These are phyloP conservation scores for Syzygium oleosum DNA, from an alignment of 345 rosid species.

Conservation along the genomic window DNA sequence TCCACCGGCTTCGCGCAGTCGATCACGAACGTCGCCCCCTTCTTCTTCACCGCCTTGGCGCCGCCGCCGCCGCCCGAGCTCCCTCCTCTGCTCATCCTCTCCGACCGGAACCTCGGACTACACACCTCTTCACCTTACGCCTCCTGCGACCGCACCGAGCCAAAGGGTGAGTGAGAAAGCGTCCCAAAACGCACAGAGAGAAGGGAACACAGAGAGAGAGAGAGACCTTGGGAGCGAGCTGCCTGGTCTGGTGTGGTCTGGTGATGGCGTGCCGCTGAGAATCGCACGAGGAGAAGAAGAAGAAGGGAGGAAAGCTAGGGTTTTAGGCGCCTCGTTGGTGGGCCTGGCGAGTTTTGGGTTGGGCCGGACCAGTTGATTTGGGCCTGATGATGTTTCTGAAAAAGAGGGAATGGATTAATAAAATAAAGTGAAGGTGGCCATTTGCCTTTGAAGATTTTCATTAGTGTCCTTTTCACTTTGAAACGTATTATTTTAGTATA, in stretches of 20 bases:
- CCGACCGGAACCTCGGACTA: not conserved
- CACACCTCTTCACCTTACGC: not conserved
- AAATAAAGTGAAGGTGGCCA: not conserved
- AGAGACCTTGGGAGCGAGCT: not conserved
- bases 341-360: not conserved
- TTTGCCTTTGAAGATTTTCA: not conserved
- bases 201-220: not conserved
- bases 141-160: not conserved
- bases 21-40: constrained; percentile 31
- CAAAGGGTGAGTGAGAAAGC: not conserved
- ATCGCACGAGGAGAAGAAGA: not conserved
- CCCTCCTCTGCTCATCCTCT: constrained; percentile 19
- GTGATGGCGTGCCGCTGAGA: constrained; percentile 8
- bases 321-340: not conserved
- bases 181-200: not conserved
- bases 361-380: not conserved
- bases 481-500: not conserved
- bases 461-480: not conserved
- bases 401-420: not conserved
- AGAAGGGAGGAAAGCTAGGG: not conserved
- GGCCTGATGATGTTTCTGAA: not conserved
- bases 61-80: constrained; percentile 4
- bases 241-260: not conserved
- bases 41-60: constrained; percentile 34
- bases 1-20: constrained; percentile 42